Percentiles rank a stretch among this genome's conserved stretches.
Conservation (phyloP, 1,284 basidiomycete genomes). For the Austroboletus niveus region DNA sequence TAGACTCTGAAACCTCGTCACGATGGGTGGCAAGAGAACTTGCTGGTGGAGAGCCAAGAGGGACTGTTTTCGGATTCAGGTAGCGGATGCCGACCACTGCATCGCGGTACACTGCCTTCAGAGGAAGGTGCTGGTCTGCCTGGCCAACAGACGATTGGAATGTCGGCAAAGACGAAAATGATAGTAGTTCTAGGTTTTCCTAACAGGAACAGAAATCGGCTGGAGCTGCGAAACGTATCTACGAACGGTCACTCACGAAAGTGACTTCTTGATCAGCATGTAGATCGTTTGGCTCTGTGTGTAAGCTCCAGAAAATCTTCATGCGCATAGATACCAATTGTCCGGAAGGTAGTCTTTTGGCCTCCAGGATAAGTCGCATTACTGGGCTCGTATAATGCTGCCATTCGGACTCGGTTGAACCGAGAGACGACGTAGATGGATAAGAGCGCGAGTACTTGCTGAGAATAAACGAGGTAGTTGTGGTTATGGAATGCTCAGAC, state of each 20-base stretch:
- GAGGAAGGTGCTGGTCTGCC: constrained; percentile 51
- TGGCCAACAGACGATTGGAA: constrained; percentile 28
- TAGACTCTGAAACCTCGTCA: constrained; percentile 1
- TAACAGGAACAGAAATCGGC: constrained; percentile 25
- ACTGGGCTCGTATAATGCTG: constrained; percentile 73
- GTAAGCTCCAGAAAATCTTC: constrained; percentile 61
- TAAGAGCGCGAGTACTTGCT: constrained; percentile 69
- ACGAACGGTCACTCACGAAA: constrained; percentile 50
- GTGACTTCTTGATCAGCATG: constrained; percentile 51
- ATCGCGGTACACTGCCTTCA: constrained; percentile 76
- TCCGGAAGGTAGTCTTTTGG: constrained; percentile 46
- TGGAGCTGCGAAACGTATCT: background rate
- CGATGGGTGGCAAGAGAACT: constrained; percentile 12
- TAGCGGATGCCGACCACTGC: constrained; percentile 71
- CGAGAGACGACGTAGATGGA: constrained; percentile 28
- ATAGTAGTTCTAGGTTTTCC: constrained; percentile 73
- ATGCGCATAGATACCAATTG: constrained; percentile 60
- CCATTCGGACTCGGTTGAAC: constrained; percentile 52
- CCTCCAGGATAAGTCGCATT: constrained; percentile 62
- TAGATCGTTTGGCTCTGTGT: constrained; percentile 36
- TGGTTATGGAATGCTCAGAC: constrained; percentile 47
- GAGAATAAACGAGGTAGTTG: constrained; percentile 53
- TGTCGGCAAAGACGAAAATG: constrained; percentile 49
- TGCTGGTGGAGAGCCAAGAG: constrained; percentile 42
- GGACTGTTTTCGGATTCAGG: constrained; percentile 45